Percentiles rank a stretch among this genome's conserved stretches.
Conservation (phyloP, 345 rosid species). For the Sonneratia alba region DNA sequence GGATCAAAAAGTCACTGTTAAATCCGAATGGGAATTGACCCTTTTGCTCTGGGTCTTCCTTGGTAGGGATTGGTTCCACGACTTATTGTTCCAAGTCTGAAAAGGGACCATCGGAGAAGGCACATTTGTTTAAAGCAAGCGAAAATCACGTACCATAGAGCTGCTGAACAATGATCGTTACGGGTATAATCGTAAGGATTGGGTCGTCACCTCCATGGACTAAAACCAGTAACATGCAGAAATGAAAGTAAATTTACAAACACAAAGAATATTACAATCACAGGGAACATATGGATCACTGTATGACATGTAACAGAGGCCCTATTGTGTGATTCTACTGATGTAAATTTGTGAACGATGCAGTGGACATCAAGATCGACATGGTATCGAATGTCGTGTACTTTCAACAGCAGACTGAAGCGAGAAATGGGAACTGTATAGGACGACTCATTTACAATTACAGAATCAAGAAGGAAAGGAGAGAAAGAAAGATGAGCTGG, state of each 20-base stretch:
- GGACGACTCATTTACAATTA: constrained; percentile 11
- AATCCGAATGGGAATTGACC: too few relatives aligned
- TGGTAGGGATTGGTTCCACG: too few relatives aligned
- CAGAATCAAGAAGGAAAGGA: neutral
- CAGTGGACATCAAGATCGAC: neutral
- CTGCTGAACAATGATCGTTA: neutral
- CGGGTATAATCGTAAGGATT: neutral
- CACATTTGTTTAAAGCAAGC: neutral
- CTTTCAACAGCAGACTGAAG: neutral
- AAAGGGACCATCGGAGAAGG: neutral
- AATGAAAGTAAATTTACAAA: neutral
- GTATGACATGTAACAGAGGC: constrained; percentile 1
- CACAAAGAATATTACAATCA: neutral
- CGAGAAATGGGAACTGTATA: neutral
- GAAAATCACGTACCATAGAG: neutral
- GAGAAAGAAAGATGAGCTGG: neutral
- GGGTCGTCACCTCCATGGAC: neutral
- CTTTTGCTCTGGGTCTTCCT: too few relatives aligned
- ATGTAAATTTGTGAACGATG: too few relatives aligned
- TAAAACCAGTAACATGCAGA: neutral
- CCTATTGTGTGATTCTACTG: constrained; percentile 7
- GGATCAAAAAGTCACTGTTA: too few relatives aligned
- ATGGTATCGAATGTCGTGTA: neutral
- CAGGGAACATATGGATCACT: neutral
- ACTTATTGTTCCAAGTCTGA: too few relatives aligned